Evolutionary conservation across 2,329 filamentous ascomycete genomes (phyloP), one percentile per base, ranked within the genome.

Genomic region (Neurospora crassa): DNA sequence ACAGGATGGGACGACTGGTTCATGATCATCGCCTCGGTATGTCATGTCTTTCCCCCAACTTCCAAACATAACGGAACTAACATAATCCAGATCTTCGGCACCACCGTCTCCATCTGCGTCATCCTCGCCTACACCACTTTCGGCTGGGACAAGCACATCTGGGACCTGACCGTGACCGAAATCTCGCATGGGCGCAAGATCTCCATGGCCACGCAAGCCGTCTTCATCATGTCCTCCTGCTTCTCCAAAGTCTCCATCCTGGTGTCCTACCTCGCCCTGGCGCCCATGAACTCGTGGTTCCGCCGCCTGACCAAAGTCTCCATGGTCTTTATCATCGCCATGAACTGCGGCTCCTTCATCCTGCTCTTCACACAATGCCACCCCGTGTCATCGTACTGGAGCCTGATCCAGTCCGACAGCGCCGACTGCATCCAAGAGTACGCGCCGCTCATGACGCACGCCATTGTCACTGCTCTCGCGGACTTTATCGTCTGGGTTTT

Each of bases 221-320:
- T 83, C 7, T 83, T 83, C 71, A 67, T 82, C 8, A 79, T 81
- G 29, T 78, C 81, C 6, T 82, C 81, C 0, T 77, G 77, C 0
- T 72, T 82, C 1, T 78, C 80, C 20, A 83, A 83, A 71, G 70
- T 80, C 2, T 83, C 82, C 1, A 83, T 83, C 40, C 77, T 83
- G 2, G 71, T 78, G 3, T 81, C 79, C 40, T 83, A 83, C 71
- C 76, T 83, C 2, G 77, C 82, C 12, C 79, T 83, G n/a, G 81
- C 81, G 1, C 78, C 79, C 0, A 69, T 72, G 11, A 73, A 75
- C 4, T 79, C 79, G 2, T 76, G 74, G 77, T 81, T 83, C 67
- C 77, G 78, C 5, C 77, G 77, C 2, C 70, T 79, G n/a, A 81
- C 80, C 0, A 76, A 75, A 72, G 73, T 40, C 3, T 73, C 77